Evolutionary conservation across 2,329 filamentous ascomycete species (phyloP).

Genomic region (Apiospora rasikravindrae): DNA sequence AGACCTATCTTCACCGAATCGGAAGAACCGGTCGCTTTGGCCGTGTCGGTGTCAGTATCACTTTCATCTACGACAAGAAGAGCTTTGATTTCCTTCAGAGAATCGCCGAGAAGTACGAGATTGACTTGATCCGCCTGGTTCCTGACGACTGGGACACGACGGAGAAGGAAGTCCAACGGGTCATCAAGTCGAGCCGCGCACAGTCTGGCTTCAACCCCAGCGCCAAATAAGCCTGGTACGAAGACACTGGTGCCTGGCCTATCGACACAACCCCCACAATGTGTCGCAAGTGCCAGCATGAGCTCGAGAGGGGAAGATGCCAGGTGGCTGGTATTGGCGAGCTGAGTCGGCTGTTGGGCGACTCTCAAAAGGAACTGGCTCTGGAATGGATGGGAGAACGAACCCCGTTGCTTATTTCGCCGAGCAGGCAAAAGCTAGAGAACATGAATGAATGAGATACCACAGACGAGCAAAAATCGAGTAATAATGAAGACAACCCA

Average conservation of each 20-base stretch:
- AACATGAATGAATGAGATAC: constrained; percentile 17
- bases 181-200: constrained; percentile 74
- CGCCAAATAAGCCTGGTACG: constrained; percentile 25
- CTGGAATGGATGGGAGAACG: background rate
- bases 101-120: constrained; percentile 82
- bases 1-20: constrained; percentile 98
- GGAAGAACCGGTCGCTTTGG: constrained; percentile 96
- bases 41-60: constrained; percentile 93
- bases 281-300: background rate
- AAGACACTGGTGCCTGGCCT: background rate
- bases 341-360: background rate
- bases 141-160: constrained; percentile 91
- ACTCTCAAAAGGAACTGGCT: background rate
- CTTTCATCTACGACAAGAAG: constrained; percentile 85
- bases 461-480: background rate
- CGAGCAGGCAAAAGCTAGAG: background rate
- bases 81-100: constrained; percentile 79
- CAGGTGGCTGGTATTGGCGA: background rate
- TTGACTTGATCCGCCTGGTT: constrained; percentile 80
- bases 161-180: constrained; percentile 79
- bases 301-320: background rate
- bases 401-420: background rate
- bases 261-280: background rate
- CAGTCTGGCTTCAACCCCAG: constrained; percentile 58
- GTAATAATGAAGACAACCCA: background rate